phyloP scores from a whole-genome alignment of 148 eudicot species.

The Suaeda aralocaspica region DNA sequence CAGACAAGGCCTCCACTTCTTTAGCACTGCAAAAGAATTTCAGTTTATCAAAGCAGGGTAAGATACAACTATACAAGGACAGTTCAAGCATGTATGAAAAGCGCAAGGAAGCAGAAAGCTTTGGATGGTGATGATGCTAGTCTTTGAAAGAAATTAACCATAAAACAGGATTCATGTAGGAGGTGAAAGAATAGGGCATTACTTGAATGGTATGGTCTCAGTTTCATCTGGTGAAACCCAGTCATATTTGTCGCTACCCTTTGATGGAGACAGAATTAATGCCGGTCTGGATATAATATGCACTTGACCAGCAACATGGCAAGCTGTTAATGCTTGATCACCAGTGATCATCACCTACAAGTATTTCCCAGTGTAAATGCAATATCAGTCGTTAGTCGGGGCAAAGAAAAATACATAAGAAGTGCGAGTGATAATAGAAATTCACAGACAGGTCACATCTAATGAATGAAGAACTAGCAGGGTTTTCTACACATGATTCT shows the following conservation, averaged over 20 bases:
- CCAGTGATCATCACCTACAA: slow-evolving; percentile 90
- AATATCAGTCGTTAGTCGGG: too few species aligned
- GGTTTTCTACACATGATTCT: too few species aligned
- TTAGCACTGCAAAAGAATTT: slow-evolving; percentile 42
- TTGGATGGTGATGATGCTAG: neutral
- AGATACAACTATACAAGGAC: too few species aligned
- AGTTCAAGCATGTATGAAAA: neutral
- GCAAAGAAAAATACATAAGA: neutral
- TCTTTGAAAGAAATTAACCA: neutral
- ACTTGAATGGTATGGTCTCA: slow-evolving; percentile 62
- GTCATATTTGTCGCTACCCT: slow-evolving; percentile 41
- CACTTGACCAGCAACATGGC: slow-evolving; percentile 98
- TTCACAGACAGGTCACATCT: too few species aligned
- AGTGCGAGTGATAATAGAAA: neutral
- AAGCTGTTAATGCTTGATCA: slow-evolving; percentile 97
- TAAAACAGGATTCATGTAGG: neutral
- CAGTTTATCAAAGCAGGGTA: slow-evolving; percentile 1
- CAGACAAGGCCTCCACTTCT: slow-evolving; percentile 72
- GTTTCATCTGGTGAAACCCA: slow-evolving; percentile 97
- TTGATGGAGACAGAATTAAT: slow-evolving; percentile 56
- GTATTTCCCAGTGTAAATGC: slow-evolving; percentile 12
- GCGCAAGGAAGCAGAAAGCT: neutral
- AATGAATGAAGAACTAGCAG: too few species aligned
- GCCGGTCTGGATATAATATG: slow-evolving; percentile 77
- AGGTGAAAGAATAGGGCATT: neutral